Evolutionary conservation across 2,329 filamentous ascomycete species (phyloP).

Genomic region (Epichloe amarillans): DNA sequence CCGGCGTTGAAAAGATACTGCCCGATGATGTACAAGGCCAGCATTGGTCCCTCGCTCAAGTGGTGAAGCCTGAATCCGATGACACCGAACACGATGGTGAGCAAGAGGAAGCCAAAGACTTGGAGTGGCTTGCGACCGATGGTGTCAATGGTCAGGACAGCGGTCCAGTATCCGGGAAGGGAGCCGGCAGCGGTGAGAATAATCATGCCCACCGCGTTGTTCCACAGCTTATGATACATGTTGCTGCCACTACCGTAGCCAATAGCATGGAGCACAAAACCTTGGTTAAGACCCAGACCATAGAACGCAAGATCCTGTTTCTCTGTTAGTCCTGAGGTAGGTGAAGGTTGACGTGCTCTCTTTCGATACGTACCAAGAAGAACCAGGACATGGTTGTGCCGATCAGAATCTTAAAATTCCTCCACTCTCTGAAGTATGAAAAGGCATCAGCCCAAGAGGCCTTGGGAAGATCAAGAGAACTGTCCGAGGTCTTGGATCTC

Average conservation of each 20-base stretch:
- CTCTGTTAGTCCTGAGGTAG: slow-evolving; percentile 6
- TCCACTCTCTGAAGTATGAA: slow-evolving; percentile 55
- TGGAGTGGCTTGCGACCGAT: slow-evolving; percentile 68
- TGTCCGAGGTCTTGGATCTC: slow-evolving; percentile 37
- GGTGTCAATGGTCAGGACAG: slow-evolving; percentile 59
- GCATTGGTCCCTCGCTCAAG: slow-evolving; percentile 33
- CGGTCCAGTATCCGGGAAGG: slow-evolving; percentile 70
- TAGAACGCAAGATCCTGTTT: slow-evolving; percentile 52
- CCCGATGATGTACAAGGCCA: slow-evolving; percentile 49
- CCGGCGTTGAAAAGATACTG: slow-evolving; percentile 57
- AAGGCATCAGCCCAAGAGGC: slow-evolving; percentile 58
- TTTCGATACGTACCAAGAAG: slow-evolving; percentile 38
- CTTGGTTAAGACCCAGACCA: slow-evolving; percentile 62
- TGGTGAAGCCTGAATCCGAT: slow-evolving; percentile 46
- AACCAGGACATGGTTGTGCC: slow-evolving; percentile 76
- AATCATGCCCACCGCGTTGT: slow-evolving; percentile 63
- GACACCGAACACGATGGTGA: slow-evolving; percentile 48
- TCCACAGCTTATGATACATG: slow-evolving; percentile 56
- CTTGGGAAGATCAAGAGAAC: slow-evolving; percentile 47
- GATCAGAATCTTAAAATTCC: slow-evolving; percentile 55
- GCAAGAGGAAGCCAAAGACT: slow-evolving; percentile 44
- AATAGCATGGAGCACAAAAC: slow-evolving; percentile 56
- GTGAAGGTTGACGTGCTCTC: no score
- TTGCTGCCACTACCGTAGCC: slow-evolving; percentile 52
- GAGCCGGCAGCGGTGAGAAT: slow-evolving; percentile 66